These are phyloP conservation scores for Cladosporium sp. DNA, from an alignment of 2,329 filamentous ascomycete genomes.

Conservation along the genomic window DNA sequence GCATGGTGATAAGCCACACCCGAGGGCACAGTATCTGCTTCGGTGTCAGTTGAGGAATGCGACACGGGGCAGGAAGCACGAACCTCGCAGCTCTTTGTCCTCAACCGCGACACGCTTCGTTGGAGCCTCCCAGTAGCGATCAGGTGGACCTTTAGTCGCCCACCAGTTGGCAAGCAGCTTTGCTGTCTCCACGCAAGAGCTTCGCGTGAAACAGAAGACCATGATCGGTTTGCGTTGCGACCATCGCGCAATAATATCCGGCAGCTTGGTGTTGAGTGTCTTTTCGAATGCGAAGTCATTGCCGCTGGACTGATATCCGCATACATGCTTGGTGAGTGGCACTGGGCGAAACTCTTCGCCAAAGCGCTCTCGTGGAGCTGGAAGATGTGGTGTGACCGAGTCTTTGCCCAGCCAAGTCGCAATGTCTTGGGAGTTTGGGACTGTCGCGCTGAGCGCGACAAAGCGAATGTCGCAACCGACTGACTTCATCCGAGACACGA, in stretches of 20 bases:
- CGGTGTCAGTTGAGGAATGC: conserved; percentile 25
- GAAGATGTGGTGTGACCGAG: conserved; percentile 57
- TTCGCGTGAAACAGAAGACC: conserved; percentile 78
- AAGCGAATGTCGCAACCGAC: conserved; percentile 75
- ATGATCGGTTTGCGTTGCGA: conserved; percentile 73
- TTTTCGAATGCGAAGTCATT: conserved; percentile 81
- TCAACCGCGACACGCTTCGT: conserved; percentile 52
- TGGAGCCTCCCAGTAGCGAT: conserved; percentile 66
- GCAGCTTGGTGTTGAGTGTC: conserved; percentile 64
- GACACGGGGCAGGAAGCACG: not conserved
- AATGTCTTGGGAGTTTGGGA: conserved; percentile 79
- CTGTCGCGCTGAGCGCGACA: conserved; percentile 77
- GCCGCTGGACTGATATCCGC: conserved; percentile 62
- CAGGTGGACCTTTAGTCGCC: conserved; percentile 50
- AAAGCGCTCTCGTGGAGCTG: conserved; percentile 69
- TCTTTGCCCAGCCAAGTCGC: conserved; percentile 75
- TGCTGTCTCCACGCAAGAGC: conserved; percentile 68
- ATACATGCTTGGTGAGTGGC: conserved; percentile 72
- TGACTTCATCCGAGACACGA: conserved; percentile 85
- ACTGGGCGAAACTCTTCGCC: conserved; percentile 80
- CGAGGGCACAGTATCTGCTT: conserved; percentile 46
- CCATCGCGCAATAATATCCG: conserved; percentile 65
- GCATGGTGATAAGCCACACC: conserved; percentile 84
- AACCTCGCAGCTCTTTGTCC: conserved; percentile 62
- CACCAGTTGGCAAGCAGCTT: conserved; percentile 67